These are phyloP conservation scores for Fusarium dlaminii DNA, from an alignment of 2,329 filamentous ascomycete species.

Conservation along the genomic window DNA sequence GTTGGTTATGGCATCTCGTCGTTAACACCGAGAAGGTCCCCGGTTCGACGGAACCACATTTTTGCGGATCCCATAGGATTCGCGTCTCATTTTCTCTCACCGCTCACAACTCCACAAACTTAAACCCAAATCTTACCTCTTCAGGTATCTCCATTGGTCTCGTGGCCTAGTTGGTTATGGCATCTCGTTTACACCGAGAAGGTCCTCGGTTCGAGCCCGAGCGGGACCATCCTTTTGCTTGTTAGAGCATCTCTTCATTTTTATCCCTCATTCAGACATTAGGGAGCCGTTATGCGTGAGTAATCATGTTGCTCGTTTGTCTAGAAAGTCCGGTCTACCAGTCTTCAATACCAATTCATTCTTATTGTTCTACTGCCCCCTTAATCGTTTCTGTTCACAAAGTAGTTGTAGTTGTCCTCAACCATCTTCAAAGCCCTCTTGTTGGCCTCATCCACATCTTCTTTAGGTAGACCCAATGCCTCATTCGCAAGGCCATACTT, in stretches of 20 bases:
- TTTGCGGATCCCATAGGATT: background rate
- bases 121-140: accelerated
- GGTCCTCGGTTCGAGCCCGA: conserved; percentile 40
- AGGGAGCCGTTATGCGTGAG: background rate
- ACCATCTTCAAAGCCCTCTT: conserved; percentile 57
- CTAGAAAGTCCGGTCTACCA: background rate
- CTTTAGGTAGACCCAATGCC: conserved; percentile 64
- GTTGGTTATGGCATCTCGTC: conserved; percentile 39
- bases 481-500: conserved; percentile 56
- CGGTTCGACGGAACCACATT: conserved; percentile 36
- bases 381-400: conserved; percentile 16
- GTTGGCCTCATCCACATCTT: conserved; percentile 67
- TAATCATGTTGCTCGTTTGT: accelerated
- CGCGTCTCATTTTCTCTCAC: background rate
- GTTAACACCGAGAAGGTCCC: conserved; percentile 39
- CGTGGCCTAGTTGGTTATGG: conserved; percentile 40
- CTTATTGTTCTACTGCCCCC: background rate
- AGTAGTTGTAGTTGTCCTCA: conserved; percentile 35
- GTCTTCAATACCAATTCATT: background rate
- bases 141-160: background rate
- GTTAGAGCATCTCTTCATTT: accelerated
- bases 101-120: background rate
- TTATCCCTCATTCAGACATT: background rate
- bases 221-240: conserved; percentile 30
- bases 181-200: conserved; percentile 40